Evolutionary conservation across 176 grass and related monocot genomes (phyloP), one percentile per base, ranked within the genome.

Genomic region (Triticum dicoccoides): DNA sequence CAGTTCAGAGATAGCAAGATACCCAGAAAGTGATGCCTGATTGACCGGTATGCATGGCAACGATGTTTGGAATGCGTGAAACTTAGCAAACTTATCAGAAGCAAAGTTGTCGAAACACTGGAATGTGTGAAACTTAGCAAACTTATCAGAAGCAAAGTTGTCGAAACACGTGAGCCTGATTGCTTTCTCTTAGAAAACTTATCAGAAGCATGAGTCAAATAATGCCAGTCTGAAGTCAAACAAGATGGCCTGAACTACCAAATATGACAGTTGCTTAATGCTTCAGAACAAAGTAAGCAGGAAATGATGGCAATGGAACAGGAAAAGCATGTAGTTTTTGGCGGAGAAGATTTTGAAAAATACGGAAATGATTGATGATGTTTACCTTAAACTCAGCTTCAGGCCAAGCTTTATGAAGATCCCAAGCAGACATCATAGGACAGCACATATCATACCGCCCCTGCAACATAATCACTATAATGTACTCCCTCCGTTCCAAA

Each of bases 401-500:
- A 76, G 92, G 94, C 94, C 97, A 99, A 87, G 87, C 89, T 92
- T 96, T 99, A 86, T 96, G 94, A 88, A 99, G 94, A 91, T 99
- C 94, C 97, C 97, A 96, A 49, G 97, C 94, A 1, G 97, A 96
- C 94, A 99, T 94, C 97, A 99, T 99, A 27, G 97, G 94, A 67
- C 97, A 99, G 64, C 92, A 96, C 80, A 90, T 83, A 91, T 99
- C 94, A 83, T 99, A 99, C 73, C 97, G 85, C 56, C 97, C 97
- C 94, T 99, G 80, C 47, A 88, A 80, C 86, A 88, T 39, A 78
- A 79, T 35, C 78, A 90, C 13, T 35, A 25, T 66, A 5, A 91
- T 61, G 21, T 21, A n/a, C n/a, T n/a, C n/a, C n/a, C n/a, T n/a
- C n/a, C n/a, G n/a, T n/a, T n/a, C n/a, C n/a, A n/a, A n/a, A n/a